Evolutionary conservation across 805 yeast genomes (phyloP).

Genomic region (Schwanniomyces occidentalis): DNA sequence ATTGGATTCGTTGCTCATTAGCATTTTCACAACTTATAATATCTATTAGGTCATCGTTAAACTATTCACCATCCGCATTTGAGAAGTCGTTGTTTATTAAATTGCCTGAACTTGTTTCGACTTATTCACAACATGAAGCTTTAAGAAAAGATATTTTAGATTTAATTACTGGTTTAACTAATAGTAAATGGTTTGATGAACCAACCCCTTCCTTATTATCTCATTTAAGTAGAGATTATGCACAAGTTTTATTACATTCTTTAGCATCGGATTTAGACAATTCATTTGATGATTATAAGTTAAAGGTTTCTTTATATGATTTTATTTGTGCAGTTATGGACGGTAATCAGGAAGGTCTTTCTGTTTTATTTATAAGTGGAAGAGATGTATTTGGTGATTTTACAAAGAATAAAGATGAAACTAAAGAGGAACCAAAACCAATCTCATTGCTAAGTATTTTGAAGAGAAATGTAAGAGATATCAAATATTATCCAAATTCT

Average conservation of each 20-base stretch:
- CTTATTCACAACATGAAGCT: slow-evolving; percentile 51
- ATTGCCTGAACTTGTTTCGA: slow-evolving; percentile 55
- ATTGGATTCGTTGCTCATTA: slow-evolving; percentile 53
- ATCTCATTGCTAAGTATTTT: slow-evolving; percentile 54
- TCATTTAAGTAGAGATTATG: slow-evolving; percentile 67
- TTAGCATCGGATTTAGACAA: slow-evolving; percentile 61
- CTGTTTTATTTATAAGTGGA: slow-evolving; percentile 67
- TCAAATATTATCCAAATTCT: slow-evolving; percentile 57
- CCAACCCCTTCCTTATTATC: slow-evolving; percentile 79
- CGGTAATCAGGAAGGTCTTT: slow-evolving; percentile 76
- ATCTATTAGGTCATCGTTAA: slow-evolving; percentile 52
- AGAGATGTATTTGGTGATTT: slow-evolving; percentile 46
- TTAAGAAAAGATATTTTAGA: slow-evolving; percentile 55
- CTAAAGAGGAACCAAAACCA: slow-evolving; percentile 16
- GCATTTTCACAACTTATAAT: slow-evolving; percentile 58
- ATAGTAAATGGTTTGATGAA: slow-evolving; percentile 54
- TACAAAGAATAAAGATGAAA: slow-evolving; percentile 17
- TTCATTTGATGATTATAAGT: slow-evolving; percentile 50
- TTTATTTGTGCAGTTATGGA: slow-evolving; percentile 68
- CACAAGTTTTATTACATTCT: slow-evolving; percentile 59
- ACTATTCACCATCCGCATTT: slow-evolving; percentile 57
- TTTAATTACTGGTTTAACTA: slow-evolving; percentile 57
- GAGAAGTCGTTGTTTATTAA: slow-evolving; percentile 60
- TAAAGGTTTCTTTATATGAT: slow-evolving; percentile 57
- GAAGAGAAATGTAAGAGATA: slow-evolving; percentile 52